Conservation (phyloP, 2,329 filamentous ascomycete species). For the Cercospora sp. region DNA sequence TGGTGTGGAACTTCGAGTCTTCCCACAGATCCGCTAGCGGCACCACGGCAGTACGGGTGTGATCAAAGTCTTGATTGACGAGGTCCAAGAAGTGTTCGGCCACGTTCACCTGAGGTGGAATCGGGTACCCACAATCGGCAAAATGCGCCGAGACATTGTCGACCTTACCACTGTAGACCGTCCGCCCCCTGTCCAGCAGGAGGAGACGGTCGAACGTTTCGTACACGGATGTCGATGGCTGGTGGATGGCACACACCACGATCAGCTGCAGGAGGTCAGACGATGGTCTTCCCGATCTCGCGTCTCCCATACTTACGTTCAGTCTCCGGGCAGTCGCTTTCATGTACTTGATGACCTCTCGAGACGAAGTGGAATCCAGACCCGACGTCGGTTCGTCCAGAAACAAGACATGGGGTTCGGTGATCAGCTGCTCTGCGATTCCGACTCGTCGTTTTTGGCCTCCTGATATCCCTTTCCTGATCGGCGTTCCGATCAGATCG, state of each 20-base stretch:
- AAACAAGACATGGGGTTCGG: constrained; percentile 76
- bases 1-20: constrained; percentile 46
- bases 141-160: constrained; percentile 63
- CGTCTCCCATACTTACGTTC: constrained; percentile 51
- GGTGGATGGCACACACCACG: constrained; percentile 80
- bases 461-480: constrained; percentile 79
- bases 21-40: constrained; percentile 58
- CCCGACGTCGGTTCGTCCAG: constrained; percentile 83
- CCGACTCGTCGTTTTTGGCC: constrained; percentile 81
- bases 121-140: constrained; percentile 57
- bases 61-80: constrained; percentile 73
- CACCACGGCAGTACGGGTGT: constrained; percentile 50
- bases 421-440: constrained; percentile 79
- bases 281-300: neutral
- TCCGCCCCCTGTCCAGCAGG: constrained; percentile 68
- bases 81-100: constrained; percentile 78
- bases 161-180: constrained; percentile 72
- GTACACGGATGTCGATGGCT: constrained; percentile 78
- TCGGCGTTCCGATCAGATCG: constrained; percentile 76
- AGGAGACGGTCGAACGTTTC: constrained; percentile 77
- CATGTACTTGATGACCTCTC: constrained; percentile 74
- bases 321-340: constrained; percentile 65
- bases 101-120: constrained; percentile 73
- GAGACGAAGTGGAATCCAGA: constrained; percentile 74
- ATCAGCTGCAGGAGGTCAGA: constrained; percentile 56